phyloP scores from a whole-genome alignment of 768 basidiomycete species.

The Scleroderma citrinum region DNA sequence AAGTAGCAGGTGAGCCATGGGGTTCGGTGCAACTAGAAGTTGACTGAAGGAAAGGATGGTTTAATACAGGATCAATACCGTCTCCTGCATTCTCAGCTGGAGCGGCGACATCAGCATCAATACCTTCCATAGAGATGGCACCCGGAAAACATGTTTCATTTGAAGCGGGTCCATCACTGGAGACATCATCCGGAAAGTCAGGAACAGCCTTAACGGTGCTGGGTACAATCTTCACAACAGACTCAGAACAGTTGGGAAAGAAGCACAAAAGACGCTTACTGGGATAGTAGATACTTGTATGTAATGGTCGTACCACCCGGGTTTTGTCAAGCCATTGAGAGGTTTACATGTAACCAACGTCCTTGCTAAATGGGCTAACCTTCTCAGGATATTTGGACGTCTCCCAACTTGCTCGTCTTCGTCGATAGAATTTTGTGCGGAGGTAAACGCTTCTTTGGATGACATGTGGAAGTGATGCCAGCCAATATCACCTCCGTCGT shows the following conservation, averaged over 20 bases:
- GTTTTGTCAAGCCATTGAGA: constrained; percentile 33
- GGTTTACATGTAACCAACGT: constrained; percentile 46
- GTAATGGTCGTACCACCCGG: constrained; percentile 60
- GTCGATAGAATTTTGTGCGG: constrained; percentile 8
- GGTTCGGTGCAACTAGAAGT: not conserved
- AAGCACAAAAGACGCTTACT: constrained; percentile 10
- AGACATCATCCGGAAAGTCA: constrained; percentile 8
- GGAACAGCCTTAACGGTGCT: constrained; percentile 10
- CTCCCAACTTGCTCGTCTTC: constrained; percentile 34
- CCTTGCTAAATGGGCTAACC: constrained; percentile 43
- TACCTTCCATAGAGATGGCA: not conserved
- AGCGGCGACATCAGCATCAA: not conserved
- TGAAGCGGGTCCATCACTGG: constrained; percentile 4
- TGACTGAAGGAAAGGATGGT: not conserved
- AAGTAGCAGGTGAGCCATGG: not conserved
- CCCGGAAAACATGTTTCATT: constrained; percentile 1
- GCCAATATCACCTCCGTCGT: constrained; percentile 9
- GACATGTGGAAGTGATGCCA: constrained; percentile 34
- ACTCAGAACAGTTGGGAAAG: not conserved
- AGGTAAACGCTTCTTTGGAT: constrained; percentile 12
- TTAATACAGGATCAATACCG: not conserved
- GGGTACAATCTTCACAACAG: constrained; percentile 14
- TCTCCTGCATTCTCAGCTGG: not conserved
- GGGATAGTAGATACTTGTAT: constrained; percentile 16
- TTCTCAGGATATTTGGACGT: constrained; percentile 25